Evolutionary conservation across 2,329 filamentous ascomycete species (phyloP), one percentile per base, ranked within the genome.

Genomic region (Juglanconis oblonga): DNA sequence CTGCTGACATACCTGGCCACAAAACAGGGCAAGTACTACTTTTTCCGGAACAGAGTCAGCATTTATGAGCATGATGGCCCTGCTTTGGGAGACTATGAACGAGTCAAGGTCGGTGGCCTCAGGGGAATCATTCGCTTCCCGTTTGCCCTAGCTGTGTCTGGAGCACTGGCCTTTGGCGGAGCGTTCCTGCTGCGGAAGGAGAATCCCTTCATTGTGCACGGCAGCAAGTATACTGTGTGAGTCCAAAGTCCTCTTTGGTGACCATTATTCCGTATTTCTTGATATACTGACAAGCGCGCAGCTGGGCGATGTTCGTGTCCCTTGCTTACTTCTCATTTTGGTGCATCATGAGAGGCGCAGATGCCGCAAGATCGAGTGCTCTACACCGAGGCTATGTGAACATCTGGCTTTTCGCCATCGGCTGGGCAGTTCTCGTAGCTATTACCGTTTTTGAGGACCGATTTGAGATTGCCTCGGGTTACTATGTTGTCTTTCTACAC

Each of bases 171-270:
- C 0, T 73, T 96, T 31, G 90, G 85, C 0, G 79, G 91, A 17
- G 89, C 90, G 1, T 90, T 90, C 66, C 74, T 98, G 55, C 69
- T 96, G 47, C 84, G 85, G 42, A 96, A 95, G 73, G 77, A 94
- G 70, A 98, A 98, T 70, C 92, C 94, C 1, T 84, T 91, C 67
- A 92, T 98, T 67, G 79, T 95, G n/a, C 95, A 97, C 76, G 93
- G 91, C 74, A 96, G 90, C 67, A 83, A 87, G 52, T 98, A 95
- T 71, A 82, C 90, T 5, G 89, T 97, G 69, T 83, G 70, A 72
- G 80, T 76, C 2, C 24, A 7, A 42, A n/a, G 17, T 14, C 42
- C 9, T 14, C 5, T 47, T n/a, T 2, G 33, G 7, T 5, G 1
- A 4, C 36, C 44, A 10, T 9, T n/a, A 5, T 31, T 1, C 5